Evolutionary conservation across 2,329 filamentous ascomycete genomes (phyloP).

Genomic region (Paraconiothyrium brasiliense): DNA sequence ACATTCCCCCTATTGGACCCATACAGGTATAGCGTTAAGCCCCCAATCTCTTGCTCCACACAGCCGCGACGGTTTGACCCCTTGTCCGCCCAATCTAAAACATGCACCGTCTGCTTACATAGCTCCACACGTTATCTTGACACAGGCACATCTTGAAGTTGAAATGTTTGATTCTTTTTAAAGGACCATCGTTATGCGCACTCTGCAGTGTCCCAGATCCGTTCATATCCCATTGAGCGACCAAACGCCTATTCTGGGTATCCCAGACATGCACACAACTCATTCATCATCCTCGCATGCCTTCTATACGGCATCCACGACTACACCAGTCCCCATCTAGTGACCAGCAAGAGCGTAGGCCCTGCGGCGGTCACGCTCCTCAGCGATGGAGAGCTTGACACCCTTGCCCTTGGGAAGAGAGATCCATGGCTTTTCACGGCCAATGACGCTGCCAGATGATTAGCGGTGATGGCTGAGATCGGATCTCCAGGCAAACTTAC

Average conservation of each 20-base stretch:
- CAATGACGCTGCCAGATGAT: conserved; percentile 72
- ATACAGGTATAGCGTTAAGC: not conserved
- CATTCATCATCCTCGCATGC: conserved; percentile 38
- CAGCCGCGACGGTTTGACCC: conserved; percentile 5
- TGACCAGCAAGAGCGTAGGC: conserved; percentile 68
- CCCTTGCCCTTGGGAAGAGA: conserved; percentile 99
- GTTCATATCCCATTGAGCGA: conserved; percentile 43
- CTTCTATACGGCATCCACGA: conserved; percentile 39
- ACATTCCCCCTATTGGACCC: conserved; percentile 10
- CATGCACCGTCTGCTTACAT: conserved; percentile 5
- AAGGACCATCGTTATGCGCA: conserved; percentile 47
- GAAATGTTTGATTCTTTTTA: conserved; percentile 37
- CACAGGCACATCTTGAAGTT: conserved; percentile 4
- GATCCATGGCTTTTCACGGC: conserved; percentile 98
- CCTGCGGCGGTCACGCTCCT: conserved; percentile 98
- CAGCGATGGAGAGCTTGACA: conserved; percentile 96
- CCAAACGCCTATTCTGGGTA: conserved; percentile 48
- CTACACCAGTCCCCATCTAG: conserved; percentile 47
- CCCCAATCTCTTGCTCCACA: conserved; percentile 4
- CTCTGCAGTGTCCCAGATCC: conserved; percentile 40
- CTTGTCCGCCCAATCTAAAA: conserved; percentile 7
- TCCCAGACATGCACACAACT: conserved; percentile 36
- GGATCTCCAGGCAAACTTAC: conserved; percentile 29
- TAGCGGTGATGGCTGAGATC: conserved; percentile 16
- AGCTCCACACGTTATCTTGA: not conserved